A percentile compares a stretch with the other conserved stretches of the same genome.
Conservation (phyloP, 352 stramenopile genomes). For the Pythium utonaiense region DNA sequence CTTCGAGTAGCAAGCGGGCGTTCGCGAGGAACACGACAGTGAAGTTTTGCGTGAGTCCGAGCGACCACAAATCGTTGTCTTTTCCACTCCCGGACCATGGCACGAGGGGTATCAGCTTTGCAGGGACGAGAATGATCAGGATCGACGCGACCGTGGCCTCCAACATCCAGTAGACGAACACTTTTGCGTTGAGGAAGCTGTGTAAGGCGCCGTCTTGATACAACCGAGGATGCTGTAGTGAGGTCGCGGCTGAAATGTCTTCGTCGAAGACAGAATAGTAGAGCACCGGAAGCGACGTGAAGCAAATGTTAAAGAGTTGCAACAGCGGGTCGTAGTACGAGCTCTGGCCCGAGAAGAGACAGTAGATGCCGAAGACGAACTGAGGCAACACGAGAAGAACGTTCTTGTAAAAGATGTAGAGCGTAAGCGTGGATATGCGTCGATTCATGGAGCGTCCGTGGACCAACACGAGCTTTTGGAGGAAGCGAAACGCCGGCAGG, state of each 20-base stretch:
- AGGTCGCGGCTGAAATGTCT: conserved; percentile 30
- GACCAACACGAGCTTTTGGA: conserved; percentile 82
- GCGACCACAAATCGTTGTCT: conserved; percentile 66
- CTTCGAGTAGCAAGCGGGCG: conserved; percentile 43
- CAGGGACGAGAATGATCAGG: conserved; percentile 45
- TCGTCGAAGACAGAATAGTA: conserved; percentile 50
- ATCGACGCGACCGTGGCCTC: conserved; percentile 48
- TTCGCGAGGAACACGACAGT: conserved; percentile 57
- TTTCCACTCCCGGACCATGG: conserved; percentile 42
- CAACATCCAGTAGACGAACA: conserved; percentile 58
- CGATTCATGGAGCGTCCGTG: conserved; percentile 82
- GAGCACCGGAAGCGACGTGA: conserved; percentile 69
- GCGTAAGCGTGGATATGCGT: conserved; percentile 54
- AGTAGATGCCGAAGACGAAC: conserved; percentile 72
- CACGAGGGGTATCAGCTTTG: conserved; percentile 35
- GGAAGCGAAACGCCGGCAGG: conserved; percentile 82
- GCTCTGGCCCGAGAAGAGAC: conserved; percentile 72
- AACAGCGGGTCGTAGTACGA: conserved; percentile 76
- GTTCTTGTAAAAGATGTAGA: conserved; percentile 91
- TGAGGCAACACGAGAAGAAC: conserved; percentile 74
- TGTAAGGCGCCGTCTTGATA: conserved; percentile 54
- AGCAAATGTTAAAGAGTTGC: conserved; percentile 80
- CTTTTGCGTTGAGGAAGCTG: conserved; percentile 42
- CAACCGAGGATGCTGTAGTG: conserved; percentile 42
- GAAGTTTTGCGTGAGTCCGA: conserved; percentile 65